These are phyloP conservation scores for Choanephora cucurbitarum DNA, from an alignment of 371 early-diverging fungal genomes.

Conservation along the genomic window DNA sequence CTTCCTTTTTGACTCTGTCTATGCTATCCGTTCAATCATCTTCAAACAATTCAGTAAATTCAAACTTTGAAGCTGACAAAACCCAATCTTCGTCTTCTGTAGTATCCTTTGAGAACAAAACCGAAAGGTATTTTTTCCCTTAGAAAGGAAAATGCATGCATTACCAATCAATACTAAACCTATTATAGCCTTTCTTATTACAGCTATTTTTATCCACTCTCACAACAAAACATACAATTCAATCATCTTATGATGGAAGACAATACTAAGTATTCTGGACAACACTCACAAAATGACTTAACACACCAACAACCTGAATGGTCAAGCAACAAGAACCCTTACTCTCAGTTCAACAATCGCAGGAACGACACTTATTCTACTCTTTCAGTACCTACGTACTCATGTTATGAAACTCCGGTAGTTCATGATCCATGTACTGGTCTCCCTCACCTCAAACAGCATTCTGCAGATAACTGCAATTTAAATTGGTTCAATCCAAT, in stretches of 20 bases:
- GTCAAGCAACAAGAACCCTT: conserved; percentile 8
- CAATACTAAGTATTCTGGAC: neutral
- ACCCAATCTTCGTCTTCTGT: conserved; percentile 12
- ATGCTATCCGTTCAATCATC: conserved; percentile 13
- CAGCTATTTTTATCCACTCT: neutral
- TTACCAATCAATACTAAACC: neutral
- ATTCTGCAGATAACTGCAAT: neutral
- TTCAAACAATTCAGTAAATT: conserved; percentile 1
- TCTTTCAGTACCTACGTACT: conserved; percentile 1
- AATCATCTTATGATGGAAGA: conserved; percentile 13
- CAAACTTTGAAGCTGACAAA: conserved; percentile 8
- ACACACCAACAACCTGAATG: conserved; percentile 10
- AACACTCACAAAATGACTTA: conserved; percentile 7
- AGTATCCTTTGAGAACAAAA: conserved; percentile 5
- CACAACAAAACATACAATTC: neutral
- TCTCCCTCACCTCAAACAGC: neutral
- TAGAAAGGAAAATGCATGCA: neutral
- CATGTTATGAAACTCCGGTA: conserved; percentile 2
- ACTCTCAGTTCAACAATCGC: neutral
- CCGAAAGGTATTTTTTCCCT: conserved; percentile 4
- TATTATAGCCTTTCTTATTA: neutral
- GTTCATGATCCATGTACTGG: neutral
- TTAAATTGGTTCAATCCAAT: neutral
- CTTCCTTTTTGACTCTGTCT: neutral
- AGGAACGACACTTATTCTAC: neutral